Evolutionary conservation across 176 grass and related monocot genomes (phyloP), one percentile per base, ranked within the genome.

Genomic region (Thinopyrum elongatum): DNA sequence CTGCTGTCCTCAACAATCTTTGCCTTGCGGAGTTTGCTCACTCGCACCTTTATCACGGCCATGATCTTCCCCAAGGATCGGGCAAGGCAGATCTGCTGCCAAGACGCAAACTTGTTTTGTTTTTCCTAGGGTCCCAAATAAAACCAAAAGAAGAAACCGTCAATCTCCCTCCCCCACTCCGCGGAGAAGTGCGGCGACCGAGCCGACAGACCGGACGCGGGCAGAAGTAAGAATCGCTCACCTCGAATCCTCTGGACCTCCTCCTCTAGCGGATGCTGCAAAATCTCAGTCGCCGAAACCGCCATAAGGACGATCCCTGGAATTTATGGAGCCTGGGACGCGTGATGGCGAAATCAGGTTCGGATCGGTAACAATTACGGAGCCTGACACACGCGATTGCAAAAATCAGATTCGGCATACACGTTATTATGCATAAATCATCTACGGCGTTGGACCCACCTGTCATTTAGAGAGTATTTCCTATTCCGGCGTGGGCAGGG

Each of bases 21-120:
- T 21, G 26, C 44, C 72, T 76, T 51, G 42, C 42, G 72, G 72
- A 14, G 72, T 46, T 8, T 74, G n/a, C 39, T 74, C 70, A 74
- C 39, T 27, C 22, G 23, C 70, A 76, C 10, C 72, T 76, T 51
- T 76, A 76, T 76, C 72, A 76, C 72, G 72, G 72, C 72, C 72
- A 76, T 76, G 42, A 11, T 76, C 72, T 76, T 8, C 72, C 15
- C 6, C 44, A 1, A 29, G 72, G 25, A 51, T 76, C 26, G 49
- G 41, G 15, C 72, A 75, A 8, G 19, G 19, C 19, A 58, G 55
- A 58, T 58, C 55, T 58, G 55, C 55, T 22, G 41, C 41, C 71
- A 73, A 44, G 71, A 47, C 71, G 71, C 44, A 2, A 9, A 51
- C 10, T 19, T 74, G 51, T 55, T 57, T 22, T 22, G 55, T 58